Evolutionary conservation across 306 rosid species (phyloP).

Genomic region (Corylus avellana): DNA sequence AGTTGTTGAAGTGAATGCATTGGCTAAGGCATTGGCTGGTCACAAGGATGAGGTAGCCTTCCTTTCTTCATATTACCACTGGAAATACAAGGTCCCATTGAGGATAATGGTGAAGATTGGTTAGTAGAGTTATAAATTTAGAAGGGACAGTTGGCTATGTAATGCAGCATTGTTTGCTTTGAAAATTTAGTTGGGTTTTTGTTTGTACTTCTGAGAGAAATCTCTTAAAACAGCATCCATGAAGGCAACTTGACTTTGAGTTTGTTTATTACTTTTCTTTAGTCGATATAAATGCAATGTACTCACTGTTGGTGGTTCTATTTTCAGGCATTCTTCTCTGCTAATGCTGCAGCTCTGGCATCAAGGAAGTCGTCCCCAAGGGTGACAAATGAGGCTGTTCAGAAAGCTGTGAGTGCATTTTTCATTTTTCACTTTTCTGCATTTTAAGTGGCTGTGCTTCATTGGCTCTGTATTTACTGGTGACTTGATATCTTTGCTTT

Average conservation of each 20-base stretch:
- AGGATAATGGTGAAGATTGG: background rate
- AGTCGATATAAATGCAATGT: background rate
- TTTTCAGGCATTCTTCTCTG: constrained; percentile 68
- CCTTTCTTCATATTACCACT: constrained; percentile 10
- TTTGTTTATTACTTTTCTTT: background rate
- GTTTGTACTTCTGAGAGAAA: background rate
- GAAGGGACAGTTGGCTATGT: background rate
- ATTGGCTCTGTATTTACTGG: constrained; percentile 12
- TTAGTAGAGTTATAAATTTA: background rate
- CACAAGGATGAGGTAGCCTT: constrained; percentile 67
- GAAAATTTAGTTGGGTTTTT: background rate
- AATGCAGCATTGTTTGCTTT: background rate
- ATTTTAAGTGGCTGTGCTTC: constrained; percentile 13
- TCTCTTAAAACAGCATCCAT: background rate
- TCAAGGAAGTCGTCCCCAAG: constrained; percentile 84
- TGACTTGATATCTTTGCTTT: constrained; percentile 13
- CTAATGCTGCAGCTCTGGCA: constrained; percentile 72
- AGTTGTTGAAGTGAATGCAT: constrained; percentile 79
- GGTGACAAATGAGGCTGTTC: constrained; percentile 82
- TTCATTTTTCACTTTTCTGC: background rate
- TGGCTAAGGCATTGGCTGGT: constrained; percentile 81
- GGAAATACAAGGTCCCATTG: background rate
- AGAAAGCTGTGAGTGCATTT: constrained; percentile 76
- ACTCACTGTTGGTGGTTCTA: constrained; percentile 24
- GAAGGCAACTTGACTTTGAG: background rate